A percentile compares a stretch with the other conserved stretches of the same genome.
Conservation (phyloP, 2,329 filamentous ascomycete genomes). For the Botrytis cinerea region DNA sequence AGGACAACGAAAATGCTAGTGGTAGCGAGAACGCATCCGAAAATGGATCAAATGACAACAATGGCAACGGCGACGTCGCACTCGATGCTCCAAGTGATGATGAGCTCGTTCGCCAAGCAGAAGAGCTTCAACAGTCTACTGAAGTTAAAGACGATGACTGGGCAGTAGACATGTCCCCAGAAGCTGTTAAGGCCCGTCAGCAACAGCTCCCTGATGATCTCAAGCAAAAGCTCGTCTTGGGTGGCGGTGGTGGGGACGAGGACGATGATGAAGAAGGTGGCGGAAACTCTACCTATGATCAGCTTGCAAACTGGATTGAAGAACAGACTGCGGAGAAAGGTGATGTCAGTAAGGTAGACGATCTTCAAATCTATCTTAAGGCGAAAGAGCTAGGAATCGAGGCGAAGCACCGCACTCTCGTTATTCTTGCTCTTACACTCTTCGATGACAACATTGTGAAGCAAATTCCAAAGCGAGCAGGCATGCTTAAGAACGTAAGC, state of each 20-base stretch:
- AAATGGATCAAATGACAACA: conserved; percentile 50
- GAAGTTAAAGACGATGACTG: conserved; percentile 85
- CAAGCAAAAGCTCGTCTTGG: conserved; percentile 85
- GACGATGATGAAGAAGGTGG: conserved; percentile 78
- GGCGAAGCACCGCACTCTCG: conserved; percentile 86
- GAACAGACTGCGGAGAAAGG: conserved; percentile 70
- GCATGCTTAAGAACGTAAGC: conserved; percentile 83
- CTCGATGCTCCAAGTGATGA: conserved; percentile 82
- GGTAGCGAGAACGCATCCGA: conserved; percentile 68
- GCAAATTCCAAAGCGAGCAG: conserved; percentile 81
- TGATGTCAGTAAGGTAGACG: conserved; percentile 75
- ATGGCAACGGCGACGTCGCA: conserved; percentile 49
- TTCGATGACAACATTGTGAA: conserved; percentile 88
- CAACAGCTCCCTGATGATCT: conserved; percentile 92
- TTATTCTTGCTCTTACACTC: conserved; percentile 89
- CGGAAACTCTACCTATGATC: conserved; percentile 78
- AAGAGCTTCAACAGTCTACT: conserved; percentile 67
- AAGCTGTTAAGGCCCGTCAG: conserved; percentile 91
- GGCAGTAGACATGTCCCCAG: conserved; percentile 95
- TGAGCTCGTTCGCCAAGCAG: conserved; percentile 78
- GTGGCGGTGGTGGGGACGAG: conserved; percentile 72
- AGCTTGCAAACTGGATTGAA: conserved; percentile 90
- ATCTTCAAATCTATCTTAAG: conserved; percentile 92
- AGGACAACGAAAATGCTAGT: conserved; percentile 56
- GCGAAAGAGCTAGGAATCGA: conserved; percentile 96